Percentiles rank a stretch among this genome's conserved stretches.
Evolutionary conservation across 192 early-diverging fungal genomes (phyloP).

Genomic region (Chytriomyces confervae): DNA sequence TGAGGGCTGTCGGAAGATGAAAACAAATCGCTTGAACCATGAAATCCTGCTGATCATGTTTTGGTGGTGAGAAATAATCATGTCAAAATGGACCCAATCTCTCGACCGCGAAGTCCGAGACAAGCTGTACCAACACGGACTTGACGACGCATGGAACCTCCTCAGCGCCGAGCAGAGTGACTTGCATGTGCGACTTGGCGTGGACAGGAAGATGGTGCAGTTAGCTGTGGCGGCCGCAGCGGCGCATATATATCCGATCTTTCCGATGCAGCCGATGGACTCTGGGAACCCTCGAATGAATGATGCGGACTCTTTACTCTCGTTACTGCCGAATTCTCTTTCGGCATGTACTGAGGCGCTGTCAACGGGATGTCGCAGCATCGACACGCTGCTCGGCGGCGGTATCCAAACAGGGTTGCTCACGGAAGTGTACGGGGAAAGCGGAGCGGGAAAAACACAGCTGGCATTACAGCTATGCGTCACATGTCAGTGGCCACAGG

Average conservation of each 20-base stretch:
- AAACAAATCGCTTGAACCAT: too few species aligned
- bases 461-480: conserved; percentile 82
- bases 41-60: too few species aligned
- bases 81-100: not conserved
- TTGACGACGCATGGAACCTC: not conserved
- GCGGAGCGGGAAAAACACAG: conserved; percentile 86
- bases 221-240: not conserved
- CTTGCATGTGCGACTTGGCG: not conserved
- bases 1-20: too few species aligned
- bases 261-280: too few species aligned
- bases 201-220: not conserved
- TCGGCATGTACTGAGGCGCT: conserved; percentile 4
- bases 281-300: too few species aligned
- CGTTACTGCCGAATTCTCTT: not conserved
- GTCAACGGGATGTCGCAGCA: conserved; percentile 29
- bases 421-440: conserved; percentile 56
- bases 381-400: conserved; percentile 42
- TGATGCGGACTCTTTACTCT: not conserved
- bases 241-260: too few species aligned
- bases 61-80: too few species aligned
- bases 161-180: not conserved
- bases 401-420: conserved; percentile 37
- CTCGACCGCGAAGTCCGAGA: not conserved
- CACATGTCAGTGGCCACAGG: conserved; percentile 66
- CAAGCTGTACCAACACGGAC: not conserved